phyloP scores from a whole-genome alignment of 352 stramenopile genomes.

The Phytophthora constricta region DNA sequence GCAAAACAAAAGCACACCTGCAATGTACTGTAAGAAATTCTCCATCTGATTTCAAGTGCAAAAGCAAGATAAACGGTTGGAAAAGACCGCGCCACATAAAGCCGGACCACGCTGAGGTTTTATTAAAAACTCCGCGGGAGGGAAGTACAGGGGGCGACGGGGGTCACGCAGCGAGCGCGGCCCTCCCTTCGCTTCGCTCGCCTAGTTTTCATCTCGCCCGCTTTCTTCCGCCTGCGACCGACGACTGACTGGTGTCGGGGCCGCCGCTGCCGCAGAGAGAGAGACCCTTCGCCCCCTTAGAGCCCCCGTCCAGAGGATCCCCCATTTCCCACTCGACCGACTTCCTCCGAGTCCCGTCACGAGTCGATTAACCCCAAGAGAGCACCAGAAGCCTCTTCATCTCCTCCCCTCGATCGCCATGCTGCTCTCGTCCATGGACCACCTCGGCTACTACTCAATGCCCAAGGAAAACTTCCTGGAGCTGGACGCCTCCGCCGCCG shows the following conservation, averaged over 20 bases:
- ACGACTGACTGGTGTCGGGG: slow-evolving; percentile 7
- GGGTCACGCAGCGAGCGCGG: neutral
- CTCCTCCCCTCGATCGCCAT: slow-evolving; percentile 36
- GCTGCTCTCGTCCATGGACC: slow-evolving; percentile 84
- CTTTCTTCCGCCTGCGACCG: neutral
- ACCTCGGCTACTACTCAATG: slow-evolving; percentile 86
- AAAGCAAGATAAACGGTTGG: too few relatives aligned
- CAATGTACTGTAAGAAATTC: too few relatives aligned
- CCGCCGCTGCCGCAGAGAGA: neutral
- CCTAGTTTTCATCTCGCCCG: slow-evolving; percentile 34
- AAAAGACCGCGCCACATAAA: too few relatives aligned
- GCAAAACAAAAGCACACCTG: too few relatives aligned
- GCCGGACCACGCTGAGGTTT: too few relatives aligned
- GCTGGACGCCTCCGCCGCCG: slow-evolving; percentile 54
- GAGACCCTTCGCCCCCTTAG: neutral
- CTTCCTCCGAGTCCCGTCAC: neutral
- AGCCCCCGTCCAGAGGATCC: too few relatives aligned
- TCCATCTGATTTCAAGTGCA: too few relatives aligned
- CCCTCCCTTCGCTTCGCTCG: neutral
- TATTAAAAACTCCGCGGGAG: too few relatives aligned
- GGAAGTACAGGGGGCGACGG: neutral
- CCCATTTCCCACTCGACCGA: neutral
- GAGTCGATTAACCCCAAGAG: neutral
- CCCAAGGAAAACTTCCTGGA: slow-evolving; percentile 77
- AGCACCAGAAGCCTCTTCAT: neutral